Conservation (phyloP, 768 basidiomycete genomes). For the Trametes gibbosa region DNA sequence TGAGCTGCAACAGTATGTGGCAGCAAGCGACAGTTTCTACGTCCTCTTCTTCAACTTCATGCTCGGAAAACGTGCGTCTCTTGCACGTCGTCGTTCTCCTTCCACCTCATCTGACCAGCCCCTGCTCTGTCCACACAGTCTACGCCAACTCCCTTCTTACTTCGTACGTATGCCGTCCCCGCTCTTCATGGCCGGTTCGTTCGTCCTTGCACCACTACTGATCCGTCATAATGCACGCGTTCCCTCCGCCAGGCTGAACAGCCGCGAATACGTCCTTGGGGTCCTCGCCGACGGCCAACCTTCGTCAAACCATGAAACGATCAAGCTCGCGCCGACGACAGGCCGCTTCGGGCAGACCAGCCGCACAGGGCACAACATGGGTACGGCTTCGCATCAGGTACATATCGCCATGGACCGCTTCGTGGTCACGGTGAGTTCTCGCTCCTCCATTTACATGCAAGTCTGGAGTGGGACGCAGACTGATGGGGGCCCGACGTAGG, state of each 20-base stretch:
- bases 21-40: neutral
- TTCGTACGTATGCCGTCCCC: neutral
- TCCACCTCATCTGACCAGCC: neutral
- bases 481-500: no score
- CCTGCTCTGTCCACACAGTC: neutral
- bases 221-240: no score
- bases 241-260: neutral
- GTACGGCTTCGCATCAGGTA: neutral
- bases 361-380: neutral
- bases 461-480: no score
- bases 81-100: neutral
- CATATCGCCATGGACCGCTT: neutral
- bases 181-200: no score
- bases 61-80: neutral
- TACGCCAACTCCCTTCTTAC: slow-evolving; percentile 4
- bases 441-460: no score
- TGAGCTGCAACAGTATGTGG: neutral
- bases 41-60: slow-evolving; percentile 10
- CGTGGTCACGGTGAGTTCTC: neutral
- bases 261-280: slow-evolving; percentile 1
- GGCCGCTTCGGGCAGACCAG: neutral
- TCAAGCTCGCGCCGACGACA: neutral
- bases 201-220: no score
- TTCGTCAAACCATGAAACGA: neutral
- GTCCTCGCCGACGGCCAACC: neutral